These are phyloP conservation scores for Tuber umbilicatum DNA, from an alignment of 495 filamentous ascomycete species.

Conservation along the genomic window DNA sequence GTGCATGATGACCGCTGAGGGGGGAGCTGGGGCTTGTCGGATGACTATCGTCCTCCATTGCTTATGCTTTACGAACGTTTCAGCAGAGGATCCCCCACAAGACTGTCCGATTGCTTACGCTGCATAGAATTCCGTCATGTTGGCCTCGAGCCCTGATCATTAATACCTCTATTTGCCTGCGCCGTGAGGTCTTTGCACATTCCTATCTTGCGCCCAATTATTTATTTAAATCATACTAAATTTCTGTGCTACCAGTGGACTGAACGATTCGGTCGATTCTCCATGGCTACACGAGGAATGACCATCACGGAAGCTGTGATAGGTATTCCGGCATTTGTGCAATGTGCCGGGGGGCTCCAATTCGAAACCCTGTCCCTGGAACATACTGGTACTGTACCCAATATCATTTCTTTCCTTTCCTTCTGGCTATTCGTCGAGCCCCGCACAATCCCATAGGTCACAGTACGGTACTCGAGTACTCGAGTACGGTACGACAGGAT, in stretches of 20 bases:
- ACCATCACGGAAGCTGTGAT: not conserved
- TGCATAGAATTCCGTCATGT: not conserved
- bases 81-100: not conserved
- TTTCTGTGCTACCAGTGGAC: not conserved
- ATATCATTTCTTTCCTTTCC: not conserved
- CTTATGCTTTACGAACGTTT: not conserved
- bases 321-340: not conserved
- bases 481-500: not conserved
- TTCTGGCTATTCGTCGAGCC: not conserved
- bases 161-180: not conserved
- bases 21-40: not conserved
- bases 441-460: not conserved
- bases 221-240: not conserved
- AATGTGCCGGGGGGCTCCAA: not conserved
- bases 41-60: not conserved
- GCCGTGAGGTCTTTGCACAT: not conserved
- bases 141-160: not conserved
- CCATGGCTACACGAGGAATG: not conserved
- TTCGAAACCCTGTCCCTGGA: conserved; percentile 2
- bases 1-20: not conserved
- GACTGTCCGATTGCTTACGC: not conserved
- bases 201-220: not conserved
- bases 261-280: not conserved
- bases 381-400: not conserved
- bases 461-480: too few relatives aligned